Base-by-base conservation (phyloP, 129 eudicot species). In the Heracleum sosnowskyi region DNA sequence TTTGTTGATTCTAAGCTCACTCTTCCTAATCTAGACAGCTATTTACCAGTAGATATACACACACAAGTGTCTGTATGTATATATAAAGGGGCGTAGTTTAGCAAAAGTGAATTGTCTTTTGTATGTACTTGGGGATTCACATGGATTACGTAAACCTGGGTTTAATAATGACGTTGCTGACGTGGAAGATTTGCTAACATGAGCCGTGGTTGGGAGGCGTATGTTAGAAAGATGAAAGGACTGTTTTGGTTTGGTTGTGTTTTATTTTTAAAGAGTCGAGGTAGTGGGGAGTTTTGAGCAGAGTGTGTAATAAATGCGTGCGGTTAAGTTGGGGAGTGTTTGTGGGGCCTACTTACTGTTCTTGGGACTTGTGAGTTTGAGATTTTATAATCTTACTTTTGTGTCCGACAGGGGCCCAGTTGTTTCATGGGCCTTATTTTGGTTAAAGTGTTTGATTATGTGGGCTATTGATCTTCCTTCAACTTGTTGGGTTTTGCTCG, bases 261-360 rank as follows among this genome's bases (percentile, higher is more conserved):
- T 64, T 53, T 55, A 55, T n/a, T 60, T 51, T 60, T 66, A 64
- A 15, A 4, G 11, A 31, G 24, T 12, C 11, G 72, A 69, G 45
- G 74, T 16, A 34, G 13, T 26, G 35, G 57, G 20, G 12, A 4
- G 24, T 3, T 73, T 33, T 80, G 63, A 73, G 75, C 40, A 26
- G 78, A 57, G 79, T 57, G 35, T 72, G 53, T 20, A 81, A 75
- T 81, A 41, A 81, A 42, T 81, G 80, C 79, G 57, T 26, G 84
- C 55, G 80, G 80, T 62, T 26, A 35, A 34, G 75, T 75, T 26
- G 68, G 49, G 36, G 36, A 17, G 74, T 70, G 11, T 15, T 8
- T 11, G 22, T 51, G 76, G 68, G 79, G 7, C 79, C 79, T 29
- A 22, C 24, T 33, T n/a, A 0, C 8, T 33, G 39, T 62, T 51